phyloP scores from a whole-genome alignment of 2,329 filamentous ascomycete genomes.

The Anisogramma anomala region DNA sequence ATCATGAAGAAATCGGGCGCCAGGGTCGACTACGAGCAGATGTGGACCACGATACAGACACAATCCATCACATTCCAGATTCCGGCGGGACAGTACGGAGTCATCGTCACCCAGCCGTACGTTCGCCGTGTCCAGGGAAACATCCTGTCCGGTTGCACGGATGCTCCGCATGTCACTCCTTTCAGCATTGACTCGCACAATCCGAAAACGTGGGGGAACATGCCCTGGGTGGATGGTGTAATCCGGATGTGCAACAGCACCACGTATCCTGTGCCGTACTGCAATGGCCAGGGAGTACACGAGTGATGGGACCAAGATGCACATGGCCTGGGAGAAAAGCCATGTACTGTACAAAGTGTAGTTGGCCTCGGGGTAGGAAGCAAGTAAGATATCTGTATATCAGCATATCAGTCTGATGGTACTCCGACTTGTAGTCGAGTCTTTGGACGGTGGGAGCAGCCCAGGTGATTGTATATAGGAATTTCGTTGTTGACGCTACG shows the following conservation, averaged over 20 bases:
- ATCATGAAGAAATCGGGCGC: too few species aligned
- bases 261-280: slow-evolving; percentile 25
- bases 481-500: too few species aligned
- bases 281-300: slow-evolving; percentile 20
- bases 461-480: too few species aligned
- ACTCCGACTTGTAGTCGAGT: too few species aligned
- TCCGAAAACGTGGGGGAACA: slow-evolving; percentile 20
- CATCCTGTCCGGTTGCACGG: slow-evolving; percentile 24
- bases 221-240: slow-evolving; percentile 30
- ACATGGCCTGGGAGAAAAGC: too few species aligned
- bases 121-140: slow-evolving; percentile 24
- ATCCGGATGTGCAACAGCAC: slow-evolving; percentile 27
- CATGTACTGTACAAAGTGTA: too few species aligned
- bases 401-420: too few species aligned
- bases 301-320: background rate
- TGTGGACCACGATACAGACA: slow-evolving; percentile 18
- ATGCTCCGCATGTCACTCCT: slow-evolving; percentile 17
- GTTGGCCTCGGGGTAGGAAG: too few species aligned
- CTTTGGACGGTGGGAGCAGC: too few species aligned
- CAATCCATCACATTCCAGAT: slow-evolving; percentile 23
- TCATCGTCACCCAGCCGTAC: slow-evolving; percentile 27
- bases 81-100: slow-evolving; percentile 26
- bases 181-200: slow-evolving; percentile 26
- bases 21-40: too few species aligned
- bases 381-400: too few species aligned